These are phyloP conservation scores for Leptodermis oblonga DNA, from an alignment of 257 asterid genomes.

Conservation along the genomic window DNA sequence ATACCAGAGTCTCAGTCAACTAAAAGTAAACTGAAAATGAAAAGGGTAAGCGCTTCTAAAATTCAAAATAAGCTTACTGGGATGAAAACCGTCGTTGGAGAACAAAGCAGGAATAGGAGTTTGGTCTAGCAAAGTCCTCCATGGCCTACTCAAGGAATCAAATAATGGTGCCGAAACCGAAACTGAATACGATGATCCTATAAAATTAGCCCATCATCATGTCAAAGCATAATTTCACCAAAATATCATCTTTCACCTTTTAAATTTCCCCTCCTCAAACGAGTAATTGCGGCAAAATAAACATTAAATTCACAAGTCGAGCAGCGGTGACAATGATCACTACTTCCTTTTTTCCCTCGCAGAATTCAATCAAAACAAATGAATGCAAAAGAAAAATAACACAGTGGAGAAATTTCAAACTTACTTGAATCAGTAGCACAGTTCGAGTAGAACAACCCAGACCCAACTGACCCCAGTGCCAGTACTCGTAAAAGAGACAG, in stretches of 20 bases:
- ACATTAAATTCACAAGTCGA: background rate
- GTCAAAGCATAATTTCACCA: background rate
- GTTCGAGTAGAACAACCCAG: conserved; percentile 40
- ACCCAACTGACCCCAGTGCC: conserved; percentile 58
- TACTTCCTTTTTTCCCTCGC: background rate
- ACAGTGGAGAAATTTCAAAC: background rate
- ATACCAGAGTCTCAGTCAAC: conserved; percentile 17
- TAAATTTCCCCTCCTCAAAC: background rate
- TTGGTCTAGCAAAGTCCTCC: conserved; percentile 37
- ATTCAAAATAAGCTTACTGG: conserved; percentile 34
- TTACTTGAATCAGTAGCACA: conserved; percentile 42
- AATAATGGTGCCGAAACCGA: conserved; percentile 33
- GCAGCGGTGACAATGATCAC: background rate
- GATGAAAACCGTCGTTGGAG: conserved; percentile 25
- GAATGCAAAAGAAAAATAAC: background rate
- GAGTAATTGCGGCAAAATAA: background rate
- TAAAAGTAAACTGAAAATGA: background rate
- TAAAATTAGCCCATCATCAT: background rate
- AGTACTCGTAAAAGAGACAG: conserved; percentile 38
- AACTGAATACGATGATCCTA: conserved; percentile 38
- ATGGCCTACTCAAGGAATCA: conserved; percentile 35
- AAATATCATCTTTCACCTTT: background rate
- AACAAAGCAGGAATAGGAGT: conserved; percentile 21
- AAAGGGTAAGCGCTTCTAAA: background rate
- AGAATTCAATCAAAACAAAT: background rate